phyloP scores from a whole-genome alignment of 768 basidiomycete genomes.

The Paxillus rubicundulus region DNA sequence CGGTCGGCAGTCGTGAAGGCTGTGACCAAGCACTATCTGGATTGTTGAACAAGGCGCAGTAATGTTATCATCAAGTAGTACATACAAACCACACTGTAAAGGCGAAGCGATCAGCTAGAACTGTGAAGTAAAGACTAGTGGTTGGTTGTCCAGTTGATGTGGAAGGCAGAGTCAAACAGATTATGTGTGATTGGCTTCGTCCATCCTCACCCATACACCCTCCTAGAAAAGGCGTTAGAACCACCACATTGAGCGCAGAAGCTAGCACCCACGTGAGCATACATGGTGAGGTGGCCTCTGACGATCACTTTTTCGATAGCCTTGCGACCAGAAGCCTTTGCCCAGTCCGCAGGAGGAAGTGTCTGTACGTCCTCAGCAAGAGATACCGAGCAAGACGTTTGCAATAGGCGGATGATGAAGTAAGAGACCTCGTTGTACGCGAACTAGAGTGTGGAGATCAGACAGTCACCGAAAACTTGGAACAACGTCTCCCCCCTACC shows the following conservation, averaged over 20 bases:
- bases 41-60: no score
- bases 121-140: no score
- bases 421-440: conserved; percentile 67
- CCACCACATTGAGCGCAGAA: background rate
- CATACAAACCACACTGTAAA: no score
- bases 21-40: no score
- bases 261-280: conserved; percentile 36
- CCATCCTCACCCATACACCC: conserved; percentile 29
- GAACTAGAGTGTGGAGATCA: conserved; percentile 38
- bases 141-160: no score
- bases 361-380: conserved; percentile 47
- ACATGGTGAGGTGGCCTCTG: conserved; percentile 54
- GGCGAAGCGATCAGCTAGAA: no score
- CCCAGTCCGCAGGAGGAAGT: conserved; percentile 47
- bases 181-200: conserved; percentile 7
- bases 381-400: conserved; percentile 46
- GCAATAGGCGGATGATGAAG: conserved; percentile 58
- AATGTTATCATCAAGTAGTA: no score
- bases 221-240: conserved; percentile 12
- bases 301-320: conserved; percentile 46
- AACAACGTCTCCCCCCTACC: conserved; percentile 11
- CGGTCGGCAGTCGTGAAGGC: no score
- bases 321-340: conserved; percentile 31
- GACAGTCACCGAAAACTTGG: background rate
- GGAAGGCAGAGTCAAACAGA: background rate